These are phyloP conservation scores for Plasmodium malariae DNA, from an alignment of 169 alveolate species.

Conservation along the genomic window DNA sequence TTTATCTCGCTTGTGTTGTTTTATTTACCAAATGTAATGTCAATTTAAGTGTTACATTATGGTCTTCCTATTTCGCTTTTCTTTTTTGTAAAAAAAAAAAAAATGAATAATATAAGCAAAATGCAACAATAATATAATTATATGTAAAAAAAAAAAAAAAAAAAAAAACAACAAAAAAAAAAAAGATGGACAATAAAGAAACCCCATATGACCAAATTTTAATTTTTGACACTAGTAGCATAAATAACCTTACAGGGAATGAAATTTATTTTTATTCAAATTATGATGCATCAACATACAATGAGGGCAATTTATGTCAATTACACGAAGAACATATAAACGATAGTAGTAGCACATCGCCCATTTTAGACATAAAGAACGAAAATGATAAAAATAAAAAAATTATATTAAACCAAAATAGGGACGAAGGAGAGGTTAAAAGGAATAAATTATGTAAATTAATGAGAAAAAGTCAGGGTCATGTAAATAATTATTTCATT, in stretches of 20 bases:
- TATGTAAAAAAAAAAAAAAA: not conserved
- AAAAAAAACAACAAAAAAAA: not conserved
- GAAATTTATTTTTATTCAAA: conserved; percentile 74
- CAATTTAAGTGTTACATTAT: too few relatives aligned
- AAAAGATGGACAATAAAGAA: conserved; percentile 52
- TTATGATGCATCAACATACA: conserved; percentile 33
- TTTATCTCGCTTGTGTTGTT: not conserved
- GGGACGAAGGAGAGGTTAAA: not conserved
- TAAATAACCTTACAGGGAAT: conserved; percentile 73
- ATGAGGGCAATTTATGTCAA: not conserved
- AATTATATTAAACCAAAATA: not conserved
- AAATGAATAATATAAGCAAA: conserved; percentile 8
- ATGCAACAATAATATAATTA: conserved; percentile 11
- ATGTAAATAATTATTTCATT: not conserved
- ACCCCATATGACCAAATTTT: conserved; percentile 17
- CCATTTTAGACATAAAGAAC: not conserved
- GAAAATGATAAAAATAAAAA: not conserved
- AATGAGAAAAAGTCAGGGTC: not conserved
- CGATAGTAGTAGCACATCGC: not conserved
- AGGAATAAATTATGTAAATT: not conserved
- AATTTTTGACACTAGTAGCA: conserved; percentile 50
- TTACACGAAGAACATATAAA: not conserved
- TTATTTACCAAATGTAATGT: too few relatives aligned
- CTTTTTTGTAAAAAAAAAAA: conserved; percentile 14
- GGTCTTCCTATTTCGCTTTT: too few relatives aligned